A percentile compares a stretch with the other conserved stretches of the same genome.
phyloP scores from a whole-genome alignment of 2,329 filamentous ascomycete genomes.

The Fusarium mundagurra region DNA sequence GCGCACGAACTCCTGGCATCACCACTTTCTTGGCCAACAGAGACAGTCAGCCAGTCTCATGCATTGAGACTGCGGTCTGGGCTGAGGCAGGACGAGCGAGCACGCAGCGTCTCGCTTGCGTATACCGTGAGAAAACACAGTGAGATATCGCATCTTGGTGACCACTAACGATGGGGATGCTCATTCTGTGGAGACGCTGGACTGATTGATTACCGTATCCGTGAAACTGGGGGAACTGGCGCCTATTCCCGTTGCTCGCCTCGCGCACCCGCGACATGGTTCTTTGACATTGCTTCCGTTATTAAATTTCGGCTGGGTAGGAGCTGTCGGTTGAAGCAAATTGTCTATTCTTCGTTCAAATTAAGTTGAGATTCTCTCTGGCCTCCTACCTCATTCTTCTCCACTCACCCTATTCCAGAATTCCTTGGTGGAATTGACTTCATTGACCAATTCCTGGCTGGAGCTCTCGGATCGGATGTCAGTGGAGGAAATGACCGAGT shows the following conservation, averaged over 20 bases:
- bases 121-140: background rate
- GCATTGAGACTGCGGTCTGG: background rate
- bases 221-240: conserved; percentile 20
- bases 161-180: conserved; percentile 33
- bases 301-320: conserved; percentile 2
- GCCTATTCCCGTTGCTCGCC: conserved; percentile 16
- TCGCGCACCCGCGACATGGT: conserved; percentile 3
- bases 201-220: background rate
- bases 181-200: background rate
- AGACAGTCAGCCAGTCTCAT: conserved; percentile 19
- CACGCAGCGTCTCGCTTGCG: conserved; percentile 14
- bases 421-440: conserved; percentile 29
- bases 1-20: conserved; percentile 27
- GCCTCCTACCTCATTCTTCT: conserved; percentile 4
- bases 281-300: conserved; percentile 4
- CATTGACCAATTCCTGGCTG: conserved; percentile 13
- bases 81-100: conserved; percentile 16
- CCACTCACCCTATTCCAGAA: conserved; percentile 18
- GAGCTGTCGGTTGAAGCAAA: background rate
- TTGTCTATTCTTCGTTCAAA: background rate
- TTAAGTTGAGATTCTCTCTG: background rate
- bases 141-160: conserved; percentile 11
- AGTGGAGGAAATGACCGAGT: background rate
- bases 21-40: conserved; percentile 10
- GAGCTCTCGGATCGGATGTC: background rate